phyloP scores from a whole-genome alignment of 257 asterid species.

The Solanum sitiens region DNA sequence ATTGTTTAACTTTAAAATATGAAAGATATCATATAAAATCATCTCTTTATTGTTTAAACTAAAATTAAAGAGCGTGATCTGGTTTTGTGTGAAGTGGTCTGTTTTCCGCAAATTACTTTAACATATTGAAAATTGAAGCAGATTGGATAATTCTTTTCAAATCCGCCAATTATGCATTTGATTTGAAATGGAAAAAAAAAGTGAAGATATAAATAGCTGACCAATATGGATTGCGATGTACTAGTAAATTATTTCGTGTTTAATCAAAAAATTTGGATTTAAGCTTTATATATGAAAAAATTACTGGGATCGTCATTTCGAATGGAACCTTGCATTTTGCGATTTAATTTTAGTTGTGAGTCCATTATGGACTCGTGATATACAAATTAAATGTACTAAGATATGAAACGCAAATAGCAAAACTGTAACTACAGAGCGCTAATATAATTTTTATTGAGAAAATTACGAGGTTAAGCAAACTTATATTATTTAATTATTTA shows the following conservation, averaged over 20 bases:
- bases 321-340: fast-evolving
- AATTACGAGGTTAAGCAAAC: too few relatives aligned
- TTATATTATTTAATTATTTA: too few relatives aligned
- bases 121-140: constrained; percentile 9
- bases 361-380: too few relatives aligned
- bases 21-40: too few relatives aligned
- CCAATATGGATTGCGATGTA: too few relatives aligned
- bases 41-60: background rate
- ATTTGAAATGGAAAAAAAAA: background rate
- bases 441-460: too few relatives aligned
- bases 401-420: too few relatives aligned
- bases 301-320: fast-evolving
- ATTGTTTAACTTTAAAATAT: too few relatives aligned
- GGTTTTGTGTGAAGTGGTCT: constrained; percentile 53
- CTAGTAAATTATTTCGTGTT: too few relatives aligned
- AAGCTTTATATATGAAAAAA: fast-evolving
- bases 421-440: too few relatives aligned
- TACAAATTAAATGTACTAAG: too few relatives aligned
- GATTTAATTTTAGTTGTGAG: too few relatives aligned
- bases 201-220: background rate
- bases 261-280: fast-evolving
- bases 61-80: background rate
- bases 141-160: constrained; percentile 46
- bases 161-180: constrained; percentile 28
- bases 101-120: background rate